Evolutionary conservation across 2,329 filamentous ascomycete genomes (phyloP).

Genomic region (Epichloe sp.): DNA sequence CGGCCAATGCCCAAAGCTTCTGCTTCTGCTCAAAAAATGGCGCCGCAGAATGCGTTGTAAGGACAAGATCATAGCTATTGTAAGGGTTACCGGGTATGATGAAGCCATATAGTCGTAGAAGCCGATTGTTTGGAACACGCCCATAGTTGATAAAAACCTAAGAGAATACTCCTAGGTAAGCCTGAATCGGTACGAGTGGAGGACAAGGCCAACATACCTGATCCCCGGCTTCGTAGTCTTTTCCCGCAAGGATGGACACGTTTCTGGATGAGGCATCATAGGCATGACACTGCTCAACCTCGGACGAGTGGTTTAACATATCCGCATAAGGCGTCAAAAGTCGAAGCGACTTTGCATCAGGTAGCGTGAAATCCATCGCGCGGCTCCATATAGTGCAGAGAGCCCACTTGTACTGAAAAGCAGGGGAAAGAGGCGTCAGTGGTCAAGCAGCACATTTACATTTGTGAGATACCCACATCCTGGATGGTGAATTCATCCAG

Average conservation of each 20-base stretch:
- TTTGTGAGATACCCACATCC: constrained; percentile 15
- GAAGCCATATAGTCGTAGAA: constrained; percentile 25
- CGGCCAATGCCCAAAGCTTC: constrained; percentile 20
- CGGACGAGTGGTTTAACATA: constrained; percentile 23
- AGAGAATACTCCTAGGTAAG: not conserved
- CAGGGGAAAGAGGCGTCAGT: constrained; percentile 3
- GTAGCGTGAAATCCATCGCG: constrained; percentile 20
- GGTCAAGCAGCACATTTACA: constrained; percentile 4
- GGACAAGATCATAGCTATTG: constrained; percentile 24
- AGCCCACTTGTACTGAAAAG: constrained; percentile 23
- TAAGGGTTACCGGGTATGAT: constrained; percentile 21
- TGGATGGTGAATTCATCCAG: constrained; percentile 19
- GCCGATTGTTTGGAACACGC: constrained; percentile 20
- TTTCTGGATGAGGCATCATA: constrained; percentile 19
- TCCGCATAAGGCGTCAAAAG: constrained; percentile 21
- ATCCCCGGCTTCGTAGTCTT: constrained; percentile 19
- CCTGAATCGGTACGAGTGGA: not conserved
- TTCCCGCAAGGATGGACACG: constrained; percentile 16
- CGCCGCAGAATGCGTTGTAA: constrained; percentile 19
- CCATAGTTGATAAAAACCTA: constrained; percentile 22
- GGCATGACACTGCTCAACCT: constrained; percentile 21
- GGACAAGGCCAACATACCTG: constrained; percentile 15
- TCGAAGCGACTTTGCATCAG: constrained; percentile 7
- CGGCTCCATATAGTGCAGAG: constrained; percentile 17
- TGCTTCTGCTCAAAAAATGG: constrained; percentile 21